Evolutionary conservation across 2,329 filamentous ascomycete species (phyloP).

Genomic region (Leptosphaerulina australis): DNA sequence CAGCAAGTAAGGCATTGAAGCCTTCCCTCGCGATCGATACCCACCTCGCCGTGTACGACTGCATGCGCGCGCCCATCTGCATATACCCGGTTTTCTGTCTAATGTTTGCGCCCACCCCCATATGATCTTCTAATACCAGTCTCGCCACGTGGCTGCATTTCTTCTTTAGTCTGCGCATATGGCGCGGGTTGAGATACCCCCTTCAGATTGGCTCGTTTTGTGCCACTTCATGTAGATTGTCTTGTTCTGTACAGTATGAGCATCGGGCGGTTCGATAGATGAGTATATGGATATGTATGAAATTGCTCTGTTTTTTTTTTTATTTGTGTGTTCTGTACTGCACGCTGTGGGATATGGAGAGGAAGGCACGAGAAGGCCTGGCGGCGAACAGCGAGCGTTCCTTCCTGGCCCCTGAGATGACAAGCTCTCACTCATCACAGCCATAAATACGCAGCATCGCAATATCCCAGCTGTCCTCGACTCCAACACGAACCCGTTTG

Average conservation of each 20-base stretch:
- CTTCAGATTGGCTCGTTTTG: conserved; percentile 19
- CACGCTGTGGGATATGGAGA: neutral
- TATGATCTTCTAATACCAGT: conserved; percentile 35
- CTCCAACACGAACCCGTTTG: no score
- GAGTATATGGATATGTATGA: conserved; percentile 34
- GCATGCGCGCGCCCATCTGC: conserved; percentile 44
- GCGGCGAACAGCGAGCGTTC: neutral
- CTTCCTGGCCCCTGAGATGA: neutral
- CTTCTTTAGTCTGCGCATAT: conserved; percentile 14
- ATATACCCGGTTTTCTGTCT: conserved; percentile 47
- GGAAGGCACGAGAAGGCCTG: neutral
- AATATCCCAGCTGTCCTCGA: neutral
- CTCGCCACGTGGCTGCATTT: conserved; percentile 10
- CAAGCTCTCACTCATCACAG: neutral
- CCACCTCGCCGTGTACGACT: conserved; percentile 39
- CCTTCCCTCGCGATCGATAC: conserved; percentile 7
- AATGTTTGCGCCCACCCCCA: conserved; percentile 26
- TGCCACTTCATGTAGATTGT: conserved; percentile 20
- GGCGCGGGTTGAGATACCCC: conserved; percentile 24
- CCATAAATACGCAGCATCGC: neutral
- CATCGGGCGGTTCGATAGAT: conserved; percentile 21
- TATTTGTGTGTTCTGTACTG: neutral
- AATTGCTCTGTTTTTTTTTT: conserved; percentile 1
- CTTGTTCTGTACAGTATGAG: conserved; percentile 20
- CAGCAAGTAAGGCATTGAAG: conserved; percentile 39